Base-by-base conservation (phyloP, 257 asterid species). In the Nicotiana attenuata region DNA sequence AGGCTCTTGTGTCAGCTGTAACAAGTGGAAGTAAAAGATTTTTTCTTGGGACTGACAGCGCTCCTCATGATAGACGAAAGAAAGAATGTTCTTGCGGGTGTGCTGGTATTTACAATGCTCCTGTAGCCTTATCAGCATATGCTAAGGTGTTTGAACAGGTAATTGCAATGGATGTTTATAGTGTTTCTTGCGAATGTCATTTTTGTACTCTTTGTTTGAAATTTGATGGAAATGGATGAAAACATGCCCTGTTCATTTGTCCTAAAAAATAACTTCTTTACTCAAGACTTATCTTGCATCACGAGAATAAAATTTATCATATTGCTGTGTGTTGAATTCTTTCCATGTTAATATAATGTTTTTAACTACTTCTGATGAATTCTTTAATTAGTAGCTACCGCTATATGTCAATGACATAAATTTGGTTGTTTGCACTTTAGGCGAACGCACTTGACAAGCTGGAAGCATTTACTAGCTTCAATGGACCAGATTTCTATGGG, bases 81-180 rank as follows among this genome's bases (percentile, higher is more conserved):
- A 96, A 96, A 78, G 99, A 96, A 85, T 66, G 88, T 69, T 61
- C 93, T 11, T 96, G 98, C 65, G 99, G 98, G 52, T 96, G 99
- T 88, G 99, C 98, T 81, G 98, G 99, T 78, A 88, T 96, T 78
- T 96, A 89, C 89, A 96, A 92, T 78, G 88, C 99, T 10, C 96
- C 99, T 2, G 97, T 96, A 65, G 99, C 99, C 83, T 87, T 96
- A 83, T 92, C 99, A 24, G 90, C 88, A 24, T 96, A 96, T 77
- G 96, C 99, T 3, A 96, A 96, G 87, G 94, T 96, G 61, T 96
- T 96, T 83, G 97, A 93, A 84, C 96, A 92, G 98, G 97, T 91
- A 91, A 82, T 45, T 86, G 65, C 65, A 17, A 19, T 50, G 14
- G 26, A 41, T 47, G 5, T 16, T 35, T 59, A 26, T 8, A 1